Evolutionary conservation across 2,329 filamentous ascomycete species (phyloP).

Genomic region (Fusarium caatingaense): DNA sequence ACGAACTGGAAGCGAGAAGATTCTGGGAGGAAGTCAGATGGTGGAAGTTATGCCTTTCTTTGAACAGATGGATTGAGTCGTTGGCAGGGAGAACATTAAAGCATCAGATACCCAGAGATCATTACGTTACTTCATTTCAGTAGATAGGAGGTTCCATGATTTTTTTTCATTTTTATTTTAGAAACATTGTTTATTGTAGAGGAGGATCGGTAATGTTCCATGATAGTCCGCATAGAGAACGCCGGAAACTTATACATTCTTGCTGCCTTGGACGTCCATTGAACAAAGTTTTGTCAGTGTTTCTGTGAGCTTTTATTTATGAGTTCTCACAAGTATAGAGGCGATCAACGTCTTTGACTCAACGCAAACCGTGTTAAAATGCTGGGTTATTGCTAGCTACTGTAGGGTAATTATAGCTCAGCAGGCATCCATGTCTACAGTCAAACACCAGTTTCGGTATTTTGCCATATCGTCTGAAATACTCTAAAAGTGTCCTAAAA

Average conservation of each 20-base stretch:
- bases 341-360: not conserved
- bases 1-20: constrained; percentile 36
- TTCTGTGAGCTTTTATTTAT: not conserved
- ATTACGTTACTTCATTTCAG: not conserved
- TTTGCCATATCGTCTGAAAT: not conserved
- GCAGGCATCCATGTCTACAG: not conserved
- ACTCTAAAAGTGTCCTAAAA: not conserved
- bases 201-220: not conserved
- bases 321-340: not conserved
- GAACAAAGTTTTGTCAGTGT: not conserved
- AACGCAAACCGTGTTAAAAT: not conserved
- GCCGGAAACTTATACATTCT: not conserved
- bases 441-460: not conserved
- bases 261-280: not conserved
- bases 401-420: not conserved
- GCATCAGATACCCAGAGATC: constrained; percentile 28
- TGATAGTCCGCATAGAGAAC: not conserved
- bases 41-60: constrained; percentile 44
- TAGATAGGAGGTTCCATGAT: not conserved
- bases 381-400: not conserved
- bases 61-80: constrained; percentile 7
- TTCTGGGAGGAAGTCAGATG: constrained; percentile 36
- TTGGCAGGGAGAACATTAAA: not conserved
- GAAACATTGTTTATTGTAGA: not conserved
- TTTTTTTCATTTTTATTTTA: not conserved